Conservation (phyloP, 768 basidiomycete species). For the Lactifluus subvellereus region DNA sequence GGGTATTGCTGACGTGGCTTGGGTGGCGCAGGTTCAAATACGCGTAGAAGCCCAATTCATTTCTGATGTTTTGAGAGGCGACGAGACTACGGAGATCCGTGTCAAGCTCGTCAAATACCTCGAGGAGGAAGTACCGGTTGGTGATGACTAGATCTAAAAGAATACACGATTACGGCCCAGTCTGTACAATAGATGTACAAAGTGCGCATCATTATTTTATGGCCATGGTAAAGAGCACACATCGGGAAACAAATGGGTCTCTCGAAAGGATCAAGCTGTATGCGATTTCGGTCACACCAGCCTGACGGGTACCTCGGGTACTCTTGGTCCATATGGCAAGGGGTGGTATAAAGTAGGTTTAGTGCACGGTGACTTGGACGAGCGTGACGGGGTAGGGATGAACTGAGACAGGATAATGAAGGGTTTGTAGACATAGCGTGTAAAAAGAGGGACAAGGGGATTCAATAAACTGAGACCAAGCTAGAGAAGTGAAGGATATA, state of each 20-base stretch:
- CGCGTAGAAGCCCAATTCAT: constrained; percentile 88
- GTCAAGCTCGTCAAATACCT: constrained; percentile 87
- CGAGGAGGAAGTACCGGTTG: constrained; percentile 93
- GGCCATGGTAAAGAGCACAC: background rate
- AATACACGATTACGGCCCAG: background rate
- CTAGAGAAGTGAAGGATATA: too few relatives aligned
- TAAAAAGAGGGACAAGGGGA: too few relatives aligned
- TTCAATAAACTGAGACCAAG: too few relatives aligned
- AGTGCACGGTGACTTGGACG: too few relatives aligned
- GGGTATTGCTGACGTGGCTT: constrained; percentile 8
- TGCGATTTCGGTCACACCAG: background rate
- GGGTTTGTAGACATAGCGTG: too few relatives aligned
- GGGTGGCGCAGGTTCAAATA: constrained; percentile 75
- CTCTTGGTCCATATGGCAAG: too few relatives aligned
- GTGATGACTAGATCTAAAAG: constrained; percentile 61
- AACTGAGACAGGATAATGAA: too few relatives aligned
- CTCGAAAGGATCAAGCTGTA: background rate
- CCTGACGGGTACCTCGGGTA: too few relatives aligned
- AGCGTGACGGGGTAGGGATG: too few relatives aligned
- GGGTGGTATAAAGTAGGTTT: too few relatives aligned
- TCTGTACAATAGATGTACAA: constrained; percentile 11
- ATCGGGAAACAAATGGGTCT: too few relatives aligned
- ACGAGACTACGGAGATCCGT: constrained; percentile 89
- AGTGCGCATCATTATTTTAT: background rate
- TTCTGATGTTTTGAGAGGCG: constrained; percentile 86